These are phyloP conservation scores for Pseudocercospora cruenta DNA, from an alignment of 2,329 filamentous ascomycete species.

Conservation along the genomic window DNA sequence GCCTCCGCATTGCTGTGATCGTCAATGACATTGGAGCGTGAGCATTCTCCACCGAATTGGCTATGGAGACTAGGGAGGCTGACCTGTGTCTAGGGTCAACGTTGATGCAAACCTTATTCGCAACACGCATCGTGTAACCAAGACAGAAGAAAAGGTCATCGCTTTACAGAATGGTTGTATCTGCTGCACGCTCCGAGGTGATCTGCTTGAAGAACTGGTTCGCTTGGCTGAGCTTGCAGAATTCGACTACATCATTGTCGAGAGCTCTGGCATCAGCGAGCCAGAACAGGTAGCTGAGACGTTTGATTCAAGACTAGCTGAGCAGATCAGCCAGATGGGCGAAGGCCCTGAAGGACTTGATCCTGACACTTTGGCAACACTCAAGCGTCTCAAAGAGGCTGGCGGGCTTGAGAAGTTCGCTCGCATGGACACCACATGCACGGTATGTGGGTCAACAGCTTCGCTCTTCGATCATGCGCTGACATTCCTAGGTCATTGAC, in stretches of 20 bases:
- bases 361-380: slow-evolving; percentile 29
- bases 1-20: slow-evolving; percentile 70
- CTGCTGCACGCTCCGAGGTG: slow-evolving; percentile 73
- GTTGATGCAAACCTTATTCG: slow-evolving; percentile 39
- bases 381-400: slow-evolving; percentile 45
- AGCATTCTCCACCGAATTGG: slow-evolving; percentile 6
- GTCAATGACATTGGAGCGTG: slow-evolving; percentile 67
- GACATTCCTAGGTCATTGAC: slow-evolving; percentile 59
- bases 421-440: slow-evolving; percentile 71
- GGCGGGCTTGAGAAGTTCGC: slow-evolving; percentile 70
- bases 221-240: slow-evolving; percentile 63
- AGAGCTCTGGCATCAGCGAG: slow-evolving; percentile 73
- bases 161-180: slow-evolving; percentile 63
- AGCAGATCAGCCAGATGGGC: slow-evolving; percentile 39
- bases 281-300: slow-evolving; percentile 76
- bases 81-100: slow-evolving; percentile 30
- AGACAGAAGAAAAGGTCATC: slow-evolving; percentile 40
- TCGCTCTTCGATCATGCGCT: not conserved
- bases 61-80: not conserved
- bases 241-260: slow-evolving; percentile 73
- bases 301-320: slow-evolving; percentile 61
- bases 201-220: slow-evolving; percentile 71
- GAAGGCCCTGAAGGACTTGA: slow-evolving; percentile 29
- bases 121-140: slow-evolving; percentile 37
- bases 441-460: slow-evolving; percentile 33